phyloP scores from a whole-genome alignment of 1,139 yeast species.

The Suhomyces bribrorum region DNA sequence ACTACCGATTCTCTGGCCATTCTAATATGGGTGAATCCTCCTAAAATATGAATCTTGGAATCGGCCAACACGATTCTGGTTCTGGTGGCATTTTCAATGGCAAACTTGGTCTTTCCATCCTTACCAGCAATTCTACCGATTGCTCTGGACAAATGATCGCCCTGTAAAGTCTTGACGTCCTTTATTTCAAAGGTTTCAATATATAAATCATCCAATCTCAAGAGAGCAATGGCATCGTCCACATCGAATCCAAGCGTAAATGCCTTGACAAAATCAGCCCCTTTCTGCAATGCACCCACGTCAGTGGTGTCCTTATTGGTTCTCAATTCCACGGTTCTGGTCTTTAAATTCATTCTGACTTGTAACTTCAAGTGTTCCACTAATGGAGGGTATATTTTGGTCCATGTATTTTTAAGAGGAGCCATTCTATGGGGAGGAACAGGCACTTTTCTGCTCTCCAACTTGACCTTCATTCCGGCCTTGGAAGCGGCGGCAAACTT shows the following conservation, averaged over 20 bases:
- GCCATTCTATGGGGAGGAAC: constrained; percentile 98
- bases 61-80: constrained; percentile 97
- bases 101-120: constrained; percentile 97
- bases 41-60: constrained; percentile 91
- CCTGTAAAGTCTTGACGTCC: constrained; percentile 92
- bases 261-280: constrained; percentile 94
- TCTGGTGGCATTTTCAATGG: constrained; percentile 96
- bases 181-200: constrained; percentile 96
- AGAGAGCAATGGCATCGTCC: constrained; percentile 93
- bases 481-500: constrained; percentile 75
- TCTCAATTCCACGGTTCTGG: constrained; percentile 82
- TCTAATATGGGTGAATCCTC: constrained; percentile 94
- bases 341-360: constrained; percentile 89
- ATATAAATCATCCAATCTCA: constrained; percentile 92
- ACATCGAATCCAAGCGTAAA: constrained; percentile 94
- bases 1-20: constrained; percentile 98
- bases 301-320: constrained; percentile 82
- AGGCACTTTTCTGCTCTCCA: constrained; percentile 83
- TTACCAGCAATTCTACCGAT: constrained; percentile 99
- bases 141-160: constrained; percentile 97
- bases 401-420: constrained; percentile 87
- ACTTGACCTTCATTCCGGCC: constrained; percentile 68
- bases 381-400: constrained; percentile 90
- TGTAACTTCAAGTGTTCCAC: constrained; percentile 93
- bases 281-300: constrained; percentile 93